Evolutionary conservation across 1,139 yeast genomes (phyloP).

Genomic region (Yamadazyma sp.): DNA sequence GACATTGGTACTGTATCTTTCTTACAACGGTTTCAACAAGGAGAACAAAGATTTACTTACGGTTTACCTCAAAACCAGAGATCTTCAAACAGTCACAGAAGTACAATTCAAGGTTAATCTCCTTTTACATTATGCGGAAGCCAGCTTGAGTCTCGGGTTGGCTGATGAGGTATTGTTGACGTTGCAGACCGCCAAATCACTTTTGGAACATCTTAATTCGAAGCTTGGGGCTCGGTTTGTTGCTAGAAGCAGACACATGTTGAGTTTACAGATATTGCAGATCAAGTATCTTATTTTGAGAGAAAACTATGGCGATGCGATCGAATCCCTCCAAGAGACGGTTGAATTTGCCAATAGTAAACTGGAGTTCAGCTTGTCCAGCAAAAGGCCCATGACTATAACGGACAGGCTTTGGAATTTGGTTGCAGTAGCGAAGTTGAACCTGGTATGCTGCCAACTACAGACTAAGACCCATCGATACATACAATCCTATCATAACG

Average conservation of each 20-base stretch:
- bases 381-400: slow-evolving; percentile 16
- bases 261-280: slow-evolving; percentile 33
- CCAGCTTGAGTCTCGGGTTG: slow-evolving; percentile 6
- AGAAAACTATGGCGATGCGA: slow-evolving; percentile 18
- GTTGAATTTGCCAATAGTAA: slow-evolving; percentile 25
- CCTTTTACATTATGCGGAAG: slow-evolving; percentile 13
- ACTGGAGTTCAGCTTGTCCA: slow-evolving; percentile 27
- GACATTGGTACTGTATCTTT: slow-evolving; percentile 33
- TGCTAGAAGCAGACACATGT: slow-evolving; percentile 13
- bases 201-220: neutral
- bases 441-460: slow-evolving; percentile 26
- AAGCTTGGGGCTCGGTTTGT: too few species aligned
- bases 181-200: neutral
- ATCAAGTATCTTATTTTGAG: slow-evolving; percentile 22
- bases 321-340: slow-evolving; percentile 23
- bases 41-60: slow-evolving; percentile 4
- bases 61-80: neutral
- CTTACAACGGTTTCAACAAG: slow-evolving; percentile 35
- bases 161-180: slow-evolving; percentile 8
- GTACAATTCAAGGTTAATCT: slow-evolving; percentile 4
- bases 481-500: slow-evolving; percentile 26
- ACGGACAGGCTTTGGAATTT: slow-evolving; percentile 32
- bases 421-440: slow-evolving; percentile 36
- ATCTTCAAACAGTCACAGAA: neutral
- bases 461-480: slow-evolving; percentile 17